Evolutionary conservation across 441 rosid genomes (phyloP), one percentile per base, ranked within the genome.

Genomic region (Brassica hybrid): DNA sequence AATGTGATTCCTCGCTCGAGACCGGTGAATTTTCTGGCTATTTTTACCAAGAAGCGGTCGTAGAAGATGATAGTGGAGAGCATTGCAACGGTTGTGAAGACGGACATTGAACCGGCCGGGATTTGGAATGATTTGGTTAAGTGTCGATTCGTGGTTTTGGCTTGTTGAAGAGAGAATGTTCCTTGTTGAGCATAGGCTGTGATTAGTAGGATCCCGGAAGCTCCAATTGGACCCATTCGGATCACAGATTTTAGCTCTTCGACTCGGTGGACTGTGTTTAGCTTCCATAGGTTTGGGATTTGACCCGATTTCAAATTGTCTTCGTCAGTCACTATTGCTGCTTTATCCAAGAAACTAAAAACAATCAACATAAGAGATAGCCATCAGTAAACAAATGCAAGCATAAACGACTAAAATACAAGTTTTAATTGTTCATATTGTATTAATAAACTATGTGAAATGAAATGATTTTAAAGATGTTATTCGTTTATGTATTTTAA

Each of bases 151-250:
- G 90, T 91, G 84, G 94, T 83, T 81, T 86, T 90, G 74, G 98
- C 98, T 83, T 94, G 99, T 76, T 91, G 94, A 65, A 94, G 86
- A 12, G 97, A 91, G 84, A 94, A 94, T n/a, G 99, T 94, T 84
- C 65, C 45, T 69, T 94, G 99, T 70, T 94, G 99, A 7, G 94
- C 94, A 60, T 91, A 94, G 18, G 99, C 93, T 61, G 96, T 87
- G 83, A 89, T 88, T 12, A 94, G 88, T 67, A 94, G 88, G 71
- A 94, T 91, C 7, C 99, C 98, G 3, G 99, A 74, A 3, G 91
- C 96, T 96, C 97, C 90, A 3, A 94, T 91, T 0, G 99, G 98
- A 59, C 97, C 97, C 99, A 94, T 93, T 48, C 97, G 82, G 74
- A 94, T 90, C 21, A 94, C 70, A 1, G 93, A 86, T 81, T 94